phyloP scores from a whole-genome alignment of 1,139 yeast genomes.

The Yamadazyma kanchanaburiensis region DNA sequence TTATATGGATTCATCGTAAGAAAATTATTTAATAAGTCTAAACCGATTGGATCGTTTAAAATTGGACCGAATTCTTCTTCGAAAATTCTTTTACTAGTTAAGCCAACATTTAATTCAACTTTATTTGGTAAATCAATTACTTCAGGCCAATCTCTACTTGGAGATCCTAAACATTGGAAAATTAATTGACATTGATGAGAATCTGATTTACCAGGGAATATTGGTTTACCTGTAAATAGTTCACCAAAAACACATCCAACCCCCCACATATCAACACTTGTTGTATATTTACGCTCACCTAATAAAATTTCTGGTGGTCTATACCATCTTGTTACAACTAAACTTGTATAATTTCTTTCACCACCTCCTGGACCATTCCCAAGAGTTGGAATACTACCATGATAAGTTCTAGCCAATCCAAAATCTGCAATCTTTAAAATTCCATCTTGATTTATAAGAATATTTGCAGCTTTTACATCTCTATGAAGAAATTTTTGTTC shows the following conservation, averaged over 20 bases:
- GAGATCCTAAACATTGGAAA: conserved; percentile 80
- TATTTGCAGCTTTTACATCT: conserved; percentile 93
- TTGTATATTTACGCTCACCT: conserved; percentile 83
- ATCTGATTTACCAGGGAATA: conserved; percentile 82
- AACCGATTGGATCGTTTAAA: conserved; percentile 28
- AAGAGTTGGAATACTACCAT: conserved; percentile 63
- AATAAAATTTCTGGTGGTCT: conserved; percentile 85
- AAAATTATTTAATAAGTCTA: conserved; percentile 50
- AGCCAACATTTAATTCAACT: conserved; percentile 38
- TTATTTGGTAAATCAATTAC: conserved; percentile 63
- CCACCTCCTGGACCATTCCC: conserved; percentile 72
- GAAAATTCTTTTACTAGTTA: conserved; percentile 52
- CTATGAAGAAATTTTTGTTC: conserved; percentile 71
- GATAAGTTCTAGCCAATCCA: conserved; percentile 82
- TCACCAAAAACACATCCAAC: conserved; percentile 96
- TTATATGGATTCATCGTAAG: conserved; percentile 65
- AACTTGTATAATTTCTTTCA: conserved; percentile 72
- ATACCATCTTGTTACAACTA: conserved; percentile 97
- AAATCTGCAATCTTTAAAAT: conserved; percentile 85
- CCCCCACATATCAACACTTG: conserved; percentile 97
- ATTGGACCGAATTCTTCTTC: conserved; percentile 39
- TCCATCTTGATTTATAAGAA: conserved; percentile 75
- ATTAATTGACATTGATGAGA: conserved; percentile 86
- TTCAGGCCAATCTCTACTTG: conserved; percentile 65
- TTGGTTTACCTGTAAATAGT: conserved; percentile 75